Evolutionary conservation across 495 filamentous ascomycete species (phyloP).

Genomic region (Penicillium herquei): DNA sequence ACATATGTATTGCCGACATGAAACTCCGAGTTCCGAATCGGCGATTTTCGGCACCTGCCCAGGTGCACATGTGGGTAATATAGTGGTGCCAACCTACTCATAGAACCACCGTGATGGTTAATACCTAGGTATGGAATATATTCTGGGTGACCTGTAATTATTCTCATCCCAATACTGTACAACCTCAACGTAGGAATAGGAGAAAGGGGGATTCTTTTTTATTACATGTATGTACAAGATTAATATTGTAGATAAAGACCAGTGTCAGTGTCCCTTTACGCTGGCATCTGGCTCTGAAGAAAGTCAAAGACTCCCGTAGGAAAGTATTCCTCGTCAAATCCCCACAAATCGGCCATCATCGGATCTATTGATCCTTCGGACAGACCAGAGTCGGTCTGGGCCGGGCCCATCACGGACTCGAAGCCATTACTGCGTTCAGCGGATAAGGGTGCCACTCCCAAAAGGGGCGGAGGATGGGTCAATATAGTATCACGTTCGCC

Average conservation of each 20-base stretch:
- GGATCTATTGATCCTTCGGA: slow-evolving; percentile 47
- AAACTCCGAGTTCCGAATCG: no score
- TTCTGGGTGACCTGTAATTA: background rate
- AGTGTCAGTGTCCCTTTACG: slow-evolving; percentile 17
- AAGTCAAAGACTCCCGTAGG: slow-evolving; percentile 51
- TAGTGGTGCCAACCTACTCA: no score
- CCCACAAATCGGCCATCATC: slow-evolving; percentile 50
- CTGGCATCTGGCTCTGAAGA: slow-evolving; percentile 49
- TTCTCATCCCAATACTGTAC: background rate
- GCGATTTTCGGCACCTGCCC: no score
- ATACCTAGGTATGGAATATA: background rate
- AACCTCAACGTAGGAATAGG: background rate
- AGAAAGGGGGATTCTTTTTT: background rate
- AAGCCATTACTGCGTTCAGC: slow-evolving; percentile 43
- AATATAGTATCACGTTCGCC: slow-evolving; percentile 43
- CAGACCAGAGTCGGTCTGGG: slow-evolving; percentile 35
- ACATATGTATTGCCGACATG: no score
- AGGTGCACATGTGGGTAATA: no score
- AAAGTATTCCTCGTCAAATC: slow-evolving; percentile 50
- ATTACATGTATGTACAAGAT: slow-evolving; percentile 13
- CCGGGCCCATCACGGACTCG: slow-evolving; percentile 15
- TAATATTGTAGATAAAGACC: background rate
- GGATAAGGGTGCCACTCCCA: slow-evolving; percentile 46
- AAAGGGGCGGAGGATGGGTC: slow-evolving; percentile 38
- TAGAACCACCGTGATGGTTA: no score